Evolutionary conservation across 176 grass and related monocot species (phyloP), one percentile per base, ranked within the genome.

Genomic region (Miscanthus lutarioriparius): DNA sequence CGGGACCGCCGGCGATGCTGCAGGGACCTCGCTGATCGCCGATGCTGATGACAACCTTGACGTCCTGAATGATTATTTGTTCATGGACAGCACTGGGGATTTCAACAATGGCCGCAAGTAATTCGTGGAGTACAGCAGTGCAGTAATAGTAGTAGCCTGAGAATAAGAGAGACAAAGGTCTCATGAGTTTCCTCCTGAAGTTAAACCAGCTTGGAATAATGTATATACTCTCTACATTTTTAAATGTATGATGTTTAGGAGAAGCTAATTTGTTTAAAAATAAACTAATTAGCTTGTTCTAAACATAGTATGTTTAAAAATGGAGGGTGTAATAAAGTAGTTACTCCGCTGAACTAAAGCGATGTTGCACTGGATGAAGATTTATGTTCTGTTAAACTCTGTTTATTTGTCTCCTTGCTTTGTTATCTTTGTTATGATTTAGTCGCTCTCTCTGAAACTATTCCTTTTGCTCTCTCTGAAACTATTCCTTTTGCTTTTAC

Each of bases 131-230:
- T 51, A 59, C 20, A 19, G 13, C 17, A 1, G 10, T 44, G n/a
- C 7, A 22, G 12, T 59, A 26, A 10, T 40, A 23, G 36, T 28
- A 64, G 32, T 61, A 68, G 33, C 49, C 35, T 61, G 8, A 33
- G 63, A 77, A 4, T 67, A 8, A 64, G 40, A 8, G 68, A 48
- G 37, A 4, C 26, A 5, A 10, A 20, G 36, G 41, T 9, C 4
- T 69, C 7, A 62, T 25, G 38, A 67, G 62, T 23, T 47, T 67
- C 41, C 15, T 83, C 83, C 59, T 43, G 16, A 44, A 27, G 14
- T 53, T 30, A 82, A 73, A 73, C 53, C 69, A 74, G 19, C 56
- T 83, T 43, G 35, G 26, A 63, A 62, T 83, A 28, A n/a, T 63
- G 38, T 59, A n/a, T 63, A 53, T 59, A 23, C 8, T 59, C 22